phyloP scores from a whole-genome alignment of 2,329 filamentous ascomycete species.

The Akanthomyces uredinophilus region DNA sequence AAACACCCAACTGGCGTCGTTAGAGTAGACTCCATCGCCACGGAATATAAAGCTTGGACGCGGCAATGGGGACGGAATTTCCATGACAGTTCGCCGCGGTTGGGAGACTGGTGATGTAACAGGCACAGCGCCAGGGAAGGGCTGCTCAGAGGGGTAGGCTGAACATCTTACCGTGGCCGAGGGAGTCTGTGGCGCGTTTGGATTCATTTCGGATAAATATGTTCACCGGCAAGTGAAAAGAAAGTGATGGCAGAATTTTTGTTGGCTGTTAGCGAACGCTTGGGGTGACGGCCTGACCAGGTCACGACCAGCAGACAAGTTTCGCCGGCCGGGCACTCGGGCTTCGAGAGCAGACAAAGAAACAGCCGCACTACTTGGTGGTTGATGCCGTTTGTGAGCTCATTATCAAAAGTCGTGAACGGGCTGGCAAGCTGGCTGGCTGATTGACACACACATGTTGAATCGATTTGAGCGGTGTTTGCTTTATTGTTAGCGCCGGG shows the following conservation, averaged over 20 bases:
- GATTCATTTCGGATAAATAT: not conserved
- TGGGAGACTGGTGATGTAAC: not conserved
- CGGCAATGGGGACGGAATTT: not conserved
- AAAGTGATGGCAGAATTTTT: not conserved
- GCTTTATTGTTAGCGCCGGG: not conserved
- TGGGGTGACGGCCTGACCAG: not conserved
- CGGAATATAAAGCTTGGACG: not conserved
- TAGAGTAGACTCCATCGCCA: not conserved
- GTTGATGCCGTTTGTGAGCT: not conserved
- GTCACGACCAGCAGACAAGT: not conserved
- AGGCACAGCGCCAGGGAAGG: conserved; percentile 1
- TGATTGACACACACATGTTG: not conserved
- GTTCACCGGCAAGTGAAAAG: not conserved
- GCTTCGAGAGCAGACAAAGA: no score
- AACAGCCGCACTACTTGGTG: not conserved
- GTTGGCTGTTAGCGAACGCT: not conserved
- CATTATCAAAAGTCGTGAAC: not conserved
- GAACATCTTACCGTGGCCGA: not conserved
- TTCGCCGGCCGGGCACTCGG: no score
- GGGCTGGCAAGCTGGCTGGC: not conserved
- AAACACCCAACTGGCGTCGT: not conserved
- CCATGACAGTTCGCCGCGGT: not conserved
- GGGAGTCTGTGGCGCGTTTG: not conserved
- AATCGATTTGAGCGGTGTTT: not conserved
- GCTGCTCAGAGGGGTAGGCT: not conserved